A percentile compares a stretch with the other conserved stretches of the same genome.
These are phyloP conservation scores for Lavandula angustifolia DNA, from an alignment of 257 asterid species.

Conservation along the genomic window DNA sequence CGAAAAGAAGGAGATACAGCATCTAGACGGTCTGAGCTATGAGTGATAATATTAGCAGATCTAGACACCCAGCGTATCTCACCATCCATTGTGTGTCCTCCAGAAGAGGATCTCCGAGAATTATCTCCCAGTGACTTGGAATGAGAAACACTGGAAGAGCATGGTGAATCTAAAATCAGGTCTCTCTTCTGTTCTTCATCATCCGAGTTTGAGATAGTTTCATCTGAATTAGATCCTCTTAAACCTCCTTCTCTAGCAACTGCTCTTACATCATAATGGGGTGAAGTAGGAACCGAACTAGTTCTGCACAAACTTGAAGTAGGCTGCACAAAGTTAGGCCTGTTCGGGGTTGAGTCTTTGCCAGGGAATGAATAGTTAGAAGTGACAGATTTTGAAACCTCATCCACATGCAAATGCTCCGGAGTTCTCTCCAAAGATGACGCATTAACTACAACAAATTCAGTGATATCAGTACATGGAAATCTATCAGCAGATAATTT, in stretches of 20 bases:
- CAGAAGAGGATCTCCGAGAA: conserved; percentile 38
- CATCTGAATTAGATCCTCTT: conserved; percentile 34
- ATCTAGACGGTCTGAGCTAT: conserved; percentile 32
- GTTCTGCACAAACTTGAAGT: conserved; percentile 34
- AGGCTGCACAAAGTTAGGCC: conserved; percentile 44
- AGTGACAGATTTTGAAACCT: conserved; percentile 26
- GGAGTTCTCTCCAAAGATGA: conserved; percentile 33
- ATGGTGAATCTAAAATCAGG: conserved; percentile 33
- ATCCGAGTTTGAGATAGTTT: conserved; percentile 26
- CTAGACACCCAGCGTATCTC: conserved; percentile 31
- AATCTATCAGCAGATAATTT: conserved; percentile 30
- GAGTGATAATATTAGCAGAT: conserved; percentile 34
- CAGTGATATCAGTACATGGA: conserved; percentile 37
- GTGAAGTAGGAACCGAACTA: conserved; percentile 32
- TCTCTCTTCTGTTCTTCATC: conserved; percentile 37
- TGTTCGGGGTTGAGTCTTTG: conserved; percentile 27
- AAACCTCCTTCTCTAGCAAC: conserved; percentile 32
- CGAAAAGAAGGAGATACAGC: conserved; percentile 34
- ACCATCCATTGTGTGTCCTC: conserved; percentile 37
- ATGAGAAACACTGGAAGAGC: conserved; percentile 36
- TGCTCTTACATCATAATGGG: conserved; percentile 42
- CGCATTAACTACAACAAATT: conserved; percentile 26
- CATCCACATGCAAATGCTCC: conserved; percentile 29
- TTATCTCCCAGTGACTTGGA: conserved; percentile 39
- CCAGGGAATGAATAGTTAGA: conserved; percentile 28